These are phyloP conservation scores for Aspergillus egyptiacus DNA, from an alignment of 495 filamentous ascomycete species.

Conservation along the genomic window DNA sequence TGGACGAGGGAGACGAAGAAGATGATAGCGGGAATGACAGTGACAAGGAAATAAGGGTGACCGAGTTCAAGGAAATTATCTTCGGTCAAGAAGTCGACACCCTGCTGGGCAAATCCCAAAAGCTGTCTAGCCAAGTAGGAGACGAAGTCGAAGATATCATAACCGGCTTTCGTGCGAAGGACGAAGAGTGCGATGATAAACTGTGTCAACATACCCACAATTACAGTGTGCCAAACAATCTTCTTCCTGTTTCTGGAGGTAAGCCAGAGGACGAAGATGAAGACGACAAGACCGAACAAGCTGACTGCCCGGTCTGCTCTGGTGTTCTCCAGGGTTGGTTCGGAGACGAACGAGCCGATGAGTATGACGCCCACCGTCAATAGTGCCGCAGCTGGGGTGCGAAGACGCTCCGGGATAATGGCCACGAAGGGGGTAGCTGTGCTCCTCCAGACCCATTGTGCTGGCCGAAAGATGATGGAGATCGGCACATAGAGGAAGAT, in stretches of 20 bases:
- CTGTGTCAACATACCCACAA: constrained; percentile 80
- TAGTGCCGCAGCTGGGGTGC: constrained; percentile 52
- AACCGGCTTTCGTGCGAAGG: constrained; percentile 65
- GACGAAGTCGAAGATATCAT: constrained; percentile 86
- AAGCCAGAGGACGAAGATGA: constrained; percentile 57
- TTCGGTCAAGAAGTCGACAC: constrained; percentile 65
- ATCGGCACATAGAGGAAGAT: constrained; percentile 68
- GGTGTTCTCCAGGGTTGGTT: constrained; percentile 67
- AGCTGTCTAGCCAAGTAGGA: constrained; percentile 62
- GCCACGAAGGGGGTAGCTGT: constrained; percentile 47
- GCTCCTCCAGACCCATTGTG: constrained; percentile 59
- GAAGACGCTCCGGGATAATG: constrained; percentile 57
- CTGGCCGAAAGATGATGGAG: constrained; percentile 56
- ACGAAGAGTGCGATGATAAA: constrained; percentile 88
- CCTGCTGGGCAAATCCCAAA: constrained; percentile 62
- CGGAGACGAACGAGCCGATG: constrained; percentile 66
- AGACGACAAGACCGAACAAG: constrained; percentile 71
- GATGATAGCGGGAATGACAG: constrained; percentile 75
- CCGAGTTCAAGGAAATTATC: constrained; percentile 32
- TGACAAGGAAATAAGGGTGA: constrained; percentile 60
- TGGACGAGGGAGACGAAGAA: constrained; percentile 90
- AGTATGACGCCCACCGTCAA: constrained; percentile 63
- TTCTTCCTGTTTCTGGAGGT: constrained; percentile 66
- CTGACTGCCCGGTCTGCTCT: constrained; percentile 72
- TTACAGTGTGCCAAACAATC: constrained; percentile 65